These are phyloP conservation scores for Kitagawia praeruptora DNA, from an alignment of 129 eudicot genomes.

Conservation along the genomic window DNA sequence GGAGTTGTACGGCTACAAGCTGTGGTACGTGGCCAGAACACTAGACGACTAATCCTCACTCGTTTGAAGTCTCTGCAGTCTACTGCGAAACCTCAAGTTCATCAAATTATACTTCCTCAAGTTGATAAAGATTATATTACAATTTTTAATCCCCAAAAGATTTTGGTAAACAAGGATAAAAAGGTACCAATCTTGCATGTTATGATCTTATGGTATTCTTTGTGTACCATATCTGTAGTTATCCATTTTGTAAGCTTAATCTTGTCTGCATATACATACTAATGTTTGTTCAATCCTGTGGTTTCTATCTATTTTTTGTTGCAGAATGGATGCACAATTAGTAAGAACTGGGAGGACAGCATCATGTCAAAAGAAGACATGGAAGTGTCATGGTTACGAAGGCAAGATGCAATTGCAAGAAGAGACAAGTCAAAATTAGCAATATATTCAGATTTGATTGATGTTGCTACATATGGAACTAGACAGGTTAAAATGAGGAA, in stretches of 20 bases:
- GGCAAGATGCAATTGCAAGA: slow-evolving; percentile 32
- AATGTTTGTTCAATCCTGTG: not conserved
- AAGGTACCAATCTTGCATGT: slow-evolving; percentile 10
- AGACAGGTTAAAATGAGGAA: slow-evolving; percentile 22
- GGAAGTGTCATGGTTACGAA: slow-evolving; percentile 27
- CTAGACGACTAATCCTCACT: slow-evolving; percentile 30
- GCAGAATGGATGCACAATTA: slow-evolving; percentile 24
- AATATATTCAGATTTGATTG: slow-evolving; percentile 9
- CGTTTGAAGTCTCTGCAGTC: slow-evolving; percentile 21
- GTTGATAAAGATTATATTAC: slow-evolving; percentile 19
- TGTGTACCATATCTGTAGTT: not conserved
- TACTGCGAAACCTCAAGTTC: slow-evolving; percentile 17
- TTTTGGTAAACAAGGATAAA: slow-evolving; percentile 16
- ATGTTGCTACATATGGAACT: slow-evolving; percentile 4
- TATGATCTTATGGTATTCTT: not conserved
- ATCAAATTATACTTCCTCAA: slow-evolving; percentile 29
- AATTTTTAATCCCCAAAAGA: slow-evolving; percentile 5
- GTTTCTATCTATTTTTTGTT: not conserved
- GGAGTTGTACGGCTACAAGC: slow-evolving; percentile 89
- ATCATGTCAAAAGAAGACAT: slow-evolving; percentile 33
- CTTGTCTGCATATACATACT: not conserved
- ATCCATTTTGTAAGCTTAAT: not conserved
- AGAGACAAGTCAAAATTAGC: slow-evolving; percentile 27
- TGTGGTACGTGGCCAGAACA: slow-evolving; percentile 53
- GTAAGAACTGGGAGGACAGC: slow-evolving; percentile 35